phyloP scores from a whole-genome alignment of 108 stramenopile genomes.

The Conticribra guillardii region DNA sequence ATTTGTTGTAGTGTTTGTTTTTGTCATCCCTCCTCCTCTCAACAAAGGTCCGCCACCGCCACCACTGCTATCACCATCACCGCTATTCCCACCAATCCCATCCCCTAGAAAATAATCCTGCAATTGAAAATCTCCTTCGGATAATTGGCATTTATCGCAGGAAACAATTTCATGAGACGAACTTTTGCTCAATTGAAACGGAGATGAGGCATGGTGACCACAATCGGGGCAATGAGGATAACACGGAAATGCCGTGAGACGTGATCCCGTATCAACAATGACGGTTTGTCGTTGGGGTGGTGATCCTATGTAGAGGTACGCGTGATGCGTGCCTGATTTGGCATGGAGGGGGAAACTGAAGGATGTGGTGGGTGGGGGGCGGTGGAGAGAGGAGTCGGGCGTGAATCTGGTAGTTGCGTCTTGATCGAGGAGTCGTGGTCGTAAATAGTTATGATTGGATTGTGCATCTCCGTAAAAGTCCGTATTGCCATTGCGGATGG shows the following conservation, averaged over 20 bases:
- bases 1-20: not conserved
- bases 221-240: constrained; percentile 71
- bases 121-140: constrained; percentile 2
- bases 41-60: not conserved
- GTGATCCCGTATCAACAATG: constrained; percentile 95
- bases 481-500: too few species aligned
- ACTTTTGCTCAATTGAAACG: constrained; percentile 31
- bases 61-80: constrained; percentile 3
- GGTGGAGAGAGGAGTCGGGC: constrained; percentile 4
- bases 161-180: constrained; percentile 30
- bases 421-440: not conserved
- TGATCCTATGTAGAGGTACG: constrained; percentile 87
- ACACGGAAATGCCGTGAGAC: constrained; percentile 92
- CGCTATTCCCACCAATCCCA: constrained; percentile 26
- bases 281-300: constrained; percentile 93
- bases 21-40: constrained; percentile 1
- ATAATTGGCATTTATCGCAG: constrained; percentile 30
- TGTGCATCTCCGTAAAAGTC: too few species aligned
- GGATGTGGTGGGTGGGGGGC: constrained; percentile 14
- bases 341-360: constrained; percentile 65
- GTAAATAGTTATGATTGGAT: not conserved
- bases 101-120: constrained; percentile 14
- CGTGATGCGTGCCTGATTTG: constrained; percentile 87
- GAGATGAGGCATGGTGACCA: constrained; percentile 67
- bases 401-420: not conserved